Evolutionary conservation across 164 flowering plant genomes (phyloP).

Genomic region (Magnolia changhungtana): DNA sequence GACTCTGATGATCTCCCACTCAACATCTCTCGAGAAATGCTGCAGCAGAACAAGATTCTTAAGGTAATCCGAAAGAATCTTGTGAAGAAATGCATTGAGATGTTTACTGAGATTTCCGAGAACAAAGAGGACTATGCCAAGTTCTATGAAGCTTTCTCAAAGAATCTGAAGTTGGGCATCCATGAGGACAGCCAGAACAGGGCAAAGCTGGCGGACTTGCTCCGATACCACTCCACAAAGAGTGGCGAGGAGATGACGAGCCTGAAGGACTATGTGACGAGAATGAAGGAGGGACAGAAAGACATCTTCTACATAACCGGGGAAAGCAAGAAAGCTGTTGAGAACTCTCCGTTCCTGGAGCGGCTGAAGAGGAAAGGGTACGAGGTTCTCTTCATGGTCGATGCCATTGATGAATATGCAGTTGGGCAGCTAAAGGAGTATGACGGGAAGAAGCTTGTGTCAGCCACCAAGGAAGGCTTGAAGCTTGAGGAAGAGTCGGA

Average conservation of each 20-base stretch:
- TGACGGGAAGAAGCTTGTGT: constrained; percentile 72
- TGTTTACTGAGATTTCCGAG: constrained; percentile 63
- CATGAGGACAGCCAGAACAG: constrained; percentile 65
- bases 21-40: constrained; percentile 61
- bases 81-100: constrained; percentile 73
- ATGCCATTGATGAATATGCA: constrained; percentile 71
- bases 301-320: constrained; percentile 69
- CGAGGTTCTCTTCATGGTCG: constrained; percentile 69
- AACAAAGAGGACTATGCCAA: constrained; percentile 60
- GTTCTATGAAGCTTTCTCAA: constrained; percentile 60
- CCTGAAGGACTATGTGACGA: constrained; percentile 66
- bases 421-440: constrained; percentile 62
- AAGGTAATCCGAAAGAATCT: constrained; percentile 67
- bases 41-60: constrained; percentile 66
- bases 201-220: constrained; percentile 55
- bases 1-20: constrained; percentile 65
- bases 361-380: constrained; percentile 59
- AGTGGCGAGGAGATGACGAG: constrained; percentile 76
- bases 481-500: constrained; percentile 54
- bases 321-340: constrained; percentile 69
- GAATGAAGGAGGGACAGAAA: constrained; percentile 72
- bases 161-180: constrained; percentile 62
- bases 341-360: constrained; percentile 72
- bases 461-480: constrained; percentile 67
- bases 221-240: constrained; percentile 56